Base-by-base conservation (phyloP, 495 filamentous ascomycete genomes). In the Barbatosphaeria neglecta region DNA sequence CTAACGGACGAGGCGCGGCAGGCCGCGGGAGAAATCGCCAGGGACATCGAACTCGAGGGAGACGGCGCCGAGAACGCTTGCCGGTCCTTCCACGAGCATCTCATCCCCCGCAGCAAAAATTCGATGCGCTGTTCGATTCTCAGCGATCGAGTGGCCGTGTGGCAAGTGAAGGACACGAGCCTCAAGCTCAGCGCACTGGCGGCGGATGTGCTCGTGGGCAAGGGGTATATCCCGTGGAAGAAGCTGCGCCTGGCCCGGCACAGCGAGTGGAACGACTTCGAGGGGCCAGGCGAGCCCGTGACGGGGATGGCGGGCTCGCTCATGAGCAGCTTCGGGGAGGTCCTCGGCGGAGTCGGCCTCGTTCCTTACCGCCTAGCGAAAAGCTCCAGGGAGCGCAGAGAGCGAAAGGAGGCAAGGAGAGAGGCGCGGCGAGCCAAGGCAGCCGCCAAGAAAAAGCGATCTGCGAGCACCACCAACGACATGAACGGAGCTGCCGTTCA, bases 201-300 rank as follows among this genome's bases (percentile, higher is more conserved):
- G 0, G 84, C 84, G 0, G 70, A 84, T 43, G 49, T 85, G 8
- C 56, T 84, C 2, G 72, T 84, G 0, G 63, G 78, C 43, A 65
- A 69, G 50, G 71, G 74, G 33, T 71, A 74, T 42, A 56, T 88
- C 35, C 68, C 73, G 18, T 82, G 76, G 74, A 75, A 75, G 40
- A 75, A 82, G 44, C 60, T 93, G n/a, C 69, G 76, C 37, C 63
- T 86, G 17, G 52, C 83, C 3, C 66, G 84, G 24, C 82, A 86
- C 48, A 72, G 72, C 27, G 82, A 86, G 50, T 88, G 83, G 83
- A 86, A 86, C 48, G 84, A 87, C 53, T 87, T 86, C 49, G 81
- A 83, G 45, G 84, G 84, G 0, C 83, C 84, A 0, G 84, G 83
- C 0, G 84, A 87, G 55, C 84, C 84, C 1, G 51, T 88, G 24